Conservation (phyloP, 2,329 filamentous ascomycete genomes). For the Cladosporium velox region DNA sequence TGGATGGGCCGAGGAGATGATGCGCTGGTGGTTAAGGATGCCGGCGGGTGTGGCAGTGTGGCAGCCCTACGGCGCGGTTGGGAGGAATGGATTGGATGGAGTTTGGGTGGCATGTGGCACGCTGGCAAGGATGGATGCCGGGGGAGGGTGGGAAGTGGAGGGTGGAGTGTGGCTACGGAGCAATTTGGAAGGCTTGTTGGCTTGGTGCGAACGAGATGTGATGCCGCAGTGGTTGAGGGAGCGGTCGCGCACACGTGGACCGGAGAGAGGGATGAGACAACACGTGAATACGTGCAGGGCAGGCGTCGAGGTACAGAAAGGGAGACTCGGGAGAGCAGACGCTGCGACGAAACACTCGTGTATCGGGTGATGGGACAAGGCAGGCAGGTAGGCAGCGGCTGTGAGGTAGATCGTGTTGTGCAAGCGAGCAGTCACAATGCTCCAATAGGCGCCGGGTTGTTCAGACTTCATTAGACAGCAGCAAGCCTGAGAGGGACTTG, state of each 20-base stretch:
- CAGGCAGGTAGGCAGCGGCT: not conserved
- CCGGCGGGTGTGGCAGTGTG: slow-evolving; percentile 10
- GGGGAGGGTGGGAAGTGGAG: slow-evolving; percentile 1
- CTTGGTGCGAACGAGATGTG: not conserved
- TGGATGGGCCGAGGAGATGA: not conserved
- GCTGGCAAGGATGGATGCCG: not conserved
- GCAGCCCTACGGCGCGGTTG: slow-evolving; percentile 9
- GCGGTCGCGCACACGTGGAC: slow-evolving; percentile 1
- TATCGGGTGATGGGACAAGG: not conserved
- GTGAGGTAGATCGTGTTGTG: too few species aligned
- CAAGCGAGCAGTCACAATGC: not conserved
- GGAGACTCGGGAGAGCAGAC: not conserved
- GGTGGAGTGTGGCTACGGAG: not conserved
- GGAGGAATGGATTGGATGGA: not conserved
- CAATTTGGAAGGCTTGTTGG: not conserved
- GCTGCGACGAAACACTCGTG: not conserved
- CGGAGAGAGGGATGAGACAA: not conserved
- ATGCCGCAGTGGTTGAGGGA: slow-evolving; percentile 1
- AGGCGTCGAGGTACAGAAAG: not conserved
- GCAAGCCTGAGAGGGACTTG: not conserved
- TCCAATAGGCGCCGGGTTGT: not conserved
- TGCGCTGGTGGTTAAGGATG: slow-evolving; percentile 7
- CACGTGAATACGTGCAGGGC: not conserved
- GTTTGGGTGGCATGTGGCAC: slow-evolving; percentile 7
- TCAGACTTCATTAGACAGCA: not conserved